phyloP scores from a whole-genome alignment of 2,329 filamentous ascomycete genomes.

The Colletotrichum zoysiae region DNA sequence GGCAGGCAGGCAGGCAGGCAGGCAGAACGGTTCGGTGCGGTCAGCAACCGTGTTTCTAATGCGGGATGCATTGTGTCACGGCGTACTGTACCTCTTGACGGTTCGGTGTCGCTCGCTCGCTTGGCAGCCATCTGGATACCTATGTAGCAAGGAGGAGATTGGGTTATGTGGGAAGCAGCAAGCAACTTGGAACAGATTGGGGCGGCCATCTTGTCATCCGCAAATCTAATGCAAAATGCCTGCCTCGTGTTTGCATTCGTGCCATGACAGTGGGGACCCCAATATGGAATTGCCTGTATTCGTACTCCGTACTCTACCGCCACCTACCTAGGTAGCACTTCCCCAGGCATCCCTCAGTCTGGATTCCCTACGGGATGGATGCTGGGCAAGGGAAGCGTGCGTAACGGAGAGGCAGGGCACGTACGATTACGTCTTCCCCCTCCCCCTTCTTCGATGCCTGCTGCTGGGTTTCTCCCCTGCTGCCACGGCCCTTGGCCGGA shows the following conservation, averaged over 20 bases:
- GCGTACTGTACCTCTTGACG: slow-evolving; percentile 22
- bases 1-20: neutral
- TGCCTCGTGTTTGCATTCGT: slow-evolving; percentile 12
- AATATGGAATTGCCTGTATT: slow-evolving; percentile 9
- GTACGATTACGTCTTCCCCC: neutral
- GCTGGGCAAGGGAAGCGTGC: neutral
- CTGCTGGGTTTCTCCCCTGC: slow-evolving; percentile 1
- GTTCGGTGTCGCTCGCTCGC: slow-evolving; percentile 14
- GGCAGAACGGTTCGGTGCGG: slow-evolving; percentile 16
- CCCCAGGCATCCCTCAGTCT: neutral
- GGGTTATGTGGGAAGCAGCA: slow-evolving; percentile 1
- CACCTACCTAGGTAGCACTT: neutral
- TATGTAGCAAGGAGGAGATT: slow-evolving; percentile 12
- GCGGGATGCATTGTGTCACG: slow-evolving; percentile 14
- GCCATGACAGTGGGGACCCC: slow-evolving; percentile 7
- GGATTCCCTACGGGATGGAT: neutral
- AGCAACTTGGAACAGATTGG: slow-evolving; percentile 10
- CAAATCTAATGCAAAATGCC: slow-evolving; percentile 22
- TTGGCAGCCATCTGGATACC: slow-evolving; percentile 21
- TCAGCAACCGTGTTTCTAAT: slow-evolving; percentile 35
- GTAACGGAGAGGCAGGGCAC: neutral
- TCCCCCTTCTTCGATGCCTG: neutral
- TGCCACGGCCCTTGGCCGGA: neutral
- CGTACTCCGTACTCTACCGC: no score
- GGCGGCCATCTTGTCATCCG: slow-evolving; percentile 9